phyloP scores from a whole-genome alignment of 352 stramenopile species.

The Globisporangium cystogenes region DNA sequence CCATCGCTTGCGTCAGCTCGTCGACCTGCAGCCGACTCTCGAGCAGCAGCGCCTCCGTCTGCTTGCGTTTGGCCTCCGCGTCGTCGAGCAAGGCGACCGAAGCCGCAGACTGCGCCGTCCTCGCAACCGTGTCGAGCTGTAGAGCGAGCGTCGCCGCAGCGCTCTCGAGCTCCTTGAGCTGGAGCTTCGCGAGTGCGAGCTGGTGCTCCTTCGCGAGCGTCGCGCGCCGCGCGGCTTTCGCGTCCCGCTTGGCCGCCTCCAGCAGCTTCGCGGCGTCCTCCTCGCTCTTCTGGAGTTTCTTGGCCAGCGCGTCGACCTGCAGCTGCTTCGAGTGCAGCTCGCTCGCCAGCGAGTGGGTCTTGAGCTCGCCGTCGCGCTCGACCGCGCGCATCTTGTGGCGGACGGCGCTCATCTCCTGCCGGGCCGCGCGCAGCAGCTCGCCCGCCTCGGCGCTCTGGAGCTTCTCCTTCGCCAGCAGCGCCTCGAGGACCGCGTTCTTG shows the following conservation, averaged over 20 bases:
- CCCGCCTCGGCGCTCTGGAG: constrained; percentile 49
- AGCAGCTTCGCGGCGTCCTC: constrained; percentile 34
- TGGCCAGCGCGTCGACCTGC: constrained; percentile 44
- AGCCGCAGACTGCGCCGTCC: constrained; percentile 4
- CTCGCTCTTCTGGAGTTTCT: constrained; percentile 55
- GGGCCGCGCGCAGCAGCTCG: constrained; percentile 38
- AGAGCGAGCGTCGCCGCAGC: constrained; percentile 15
- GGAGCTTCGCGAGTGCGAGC: constrained; percentile 48
- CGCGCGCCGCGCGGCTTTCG: constrained; percentile 33
- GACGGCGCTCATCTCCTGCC: constrained; percentile 52
- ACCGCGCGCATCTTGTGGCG: constrained; percentile 48
- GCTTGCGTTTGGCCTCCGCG: constrained; percentile 26
- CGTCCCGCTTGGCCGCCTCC: constrained; percentile 45
- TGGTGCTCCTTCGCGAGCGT: constrained; percentile 68
- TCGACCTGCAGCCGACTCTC: constrained; percentile 52
- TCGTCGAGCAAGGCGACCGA: constrained; percentile 9
- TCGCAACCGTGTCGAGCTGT: neutral
- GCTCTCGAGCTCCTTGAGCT: constrained; percentile 57
- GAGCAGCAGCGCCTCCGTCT: constrained; percentile 43
- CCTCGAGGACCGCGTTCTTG: constrained; percentile 49
- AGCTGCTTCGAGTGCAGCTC: constrained; percentile 59
- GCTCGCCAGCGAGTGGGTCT: constrained; percentile 39
- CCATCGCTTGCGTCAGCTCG: constrained; percentile 44
- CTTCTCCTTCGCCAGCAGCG: constrained; percentile 58
- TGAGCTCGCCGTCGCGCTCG: constrained; percentile 56